Base-by-base conservation (phyloP, 148 eudicot species). In the Linanthus parryae region DNA sequence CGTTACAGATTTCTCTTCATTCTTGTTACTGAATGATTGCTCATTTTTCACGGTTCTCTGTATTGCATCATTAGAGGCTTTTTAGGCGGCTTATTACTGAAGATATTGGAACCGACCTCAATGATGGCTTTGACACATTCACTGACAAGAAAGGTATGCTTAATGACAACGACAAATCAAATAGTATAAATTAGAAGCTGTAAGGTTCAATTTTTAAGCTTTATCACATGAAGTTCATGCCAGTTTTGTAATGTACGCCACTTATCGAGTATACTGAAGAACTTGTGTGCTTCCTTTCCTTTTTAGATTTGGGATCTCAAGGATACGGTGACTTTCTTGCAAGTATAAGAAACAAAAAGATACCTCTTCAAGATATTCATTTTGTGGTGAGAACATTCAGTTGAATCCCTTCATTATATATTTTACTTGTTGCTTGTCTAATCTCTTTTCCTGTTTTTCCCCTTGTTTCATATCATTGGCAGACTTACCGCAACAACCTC, bases 401-500 rank as follows among this genome's bases (percentile, higher is more conserved):
- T 30, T 24, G 33, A 37, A 28, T 19, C 57, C 44, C 26, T 2
- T n/a, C 23, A 41, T n/a, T 58, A 25, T 31, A 35, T 30, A 56
- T 13, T n/a, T 22, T 53, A 61, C 40, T 37, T 44, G 33, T 31
- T n/a, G 31, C 12, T n/a, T n/a, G n/a, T 23, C 19, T 13, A 44
- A 34, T 15, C 63, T 24, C 39, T 53, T 57, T 13, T 61, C 29
- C 30, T 34, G 10, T 27, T 3, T 24, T 17, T 49, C 41, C 24
- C 43, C n/a, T 4, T 21, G 28, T 23, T 56, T 41, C 34, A 24
- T 24, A 29, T 50, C 17, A 36, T 9, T 59, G 58, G 69, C 91
- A 89, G 97, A 89, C 97, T 2, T 89, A 77, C 43, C 95, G 97
- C 19, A 89, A 89, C 81, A 89, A 89, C 71, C 88, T 89, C 38